phyloP scores from a whole-genome alignment of 805 yeast genomes.

The Saccharomyces eubayanus region DNA sequence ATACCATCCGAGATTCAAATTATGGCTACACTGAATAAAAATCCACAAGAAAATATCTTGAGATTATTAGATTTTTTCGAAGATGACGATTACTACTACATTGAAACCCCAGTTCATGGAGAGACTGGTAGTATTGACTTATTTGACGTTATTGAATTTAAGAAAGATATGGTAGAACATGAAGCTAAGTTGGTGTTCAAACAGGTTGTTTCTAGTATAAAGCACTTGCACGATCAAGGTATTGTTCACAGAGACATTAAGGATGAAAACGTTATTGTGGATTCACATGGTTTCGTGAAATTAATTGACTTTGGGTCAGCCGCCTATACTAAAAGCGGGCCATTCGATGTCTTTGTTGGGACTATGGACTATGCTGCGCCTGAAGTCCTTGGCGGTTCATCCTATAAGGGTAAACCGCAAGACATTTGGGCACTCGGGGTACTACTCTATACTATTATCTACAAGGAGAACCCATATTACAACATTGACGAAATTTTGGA shows the following conservation, averaged over 20 bases:
- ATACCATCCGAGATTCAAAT: constrained; percentile 91
- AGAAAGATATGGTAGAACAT: constrained; percentile 62
- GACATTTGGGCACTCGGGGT: constrained; percentile 97
- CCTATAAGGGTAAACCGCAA: constrained; percentile 87
- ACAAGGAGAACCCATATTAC: constrained; percentile 88
- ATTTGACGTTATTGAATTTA: constrained; percentile 82
- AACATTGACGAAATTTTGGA: constrained; percentile 92
- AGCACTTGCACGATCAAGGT: constrained; percentile 74
- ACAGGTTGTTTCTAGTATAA: constrained; percentile 70
- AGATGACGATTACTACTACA: constrained; percentile 77
- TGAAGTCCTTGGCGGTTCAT: constrained; percentile 79
- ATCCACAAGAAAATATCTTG: constrained; percentile 82
- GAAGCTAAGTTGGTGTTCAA: constrained; percentile 70
- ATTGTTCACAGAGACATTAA: constrained; percentile 90
- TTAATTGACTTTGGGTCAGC: constrained; percentile 93
- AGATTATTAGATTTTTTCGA: constrained; percentile 84
- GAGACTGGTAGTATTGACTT: constrained; percentile 80
- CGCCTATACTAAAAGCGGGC: constrained; percentile 82
- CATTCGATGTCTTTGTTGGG: constrained; percentile 94
- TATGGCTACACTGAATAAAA: constrained; percentile 61
- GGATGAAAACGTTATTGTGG: constrained; percentile 87
- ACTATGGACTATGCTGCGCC: constrained; percentile 97
- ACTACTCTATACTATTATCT: constrained; percentile 77
- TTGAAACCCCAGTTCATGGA: constrained; percentile 90
- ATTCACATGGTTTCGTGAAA: constrained; percentile 67